These are phyloP conservation scores for Hypericum androsaemum DNA, from an alignment of 345 rosid species.

Conservation along the genomic window DNA sequence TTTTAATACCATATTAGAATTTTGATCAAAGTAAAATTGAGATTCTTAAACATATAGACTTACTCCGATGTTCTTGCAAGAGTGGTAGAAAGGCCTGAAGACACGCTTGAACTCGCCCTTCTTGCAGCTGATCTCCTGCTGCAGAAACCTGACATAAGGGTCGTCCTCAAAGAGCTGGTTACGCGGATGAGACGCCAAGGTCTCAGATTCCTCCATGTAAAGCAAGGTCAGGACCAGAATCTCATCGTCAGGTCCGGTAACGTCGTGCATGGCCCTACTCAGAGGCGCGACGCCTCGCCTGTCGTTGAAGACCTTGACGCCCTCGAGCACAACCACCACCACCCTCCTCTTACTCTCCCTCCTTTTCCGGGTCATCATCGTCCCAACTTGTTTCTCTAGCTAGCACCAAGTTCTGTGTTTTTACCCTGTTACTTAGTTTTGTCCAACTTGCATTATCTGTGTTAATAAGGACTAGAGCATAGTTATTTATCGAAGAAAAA, in stretches of 20 bases:
- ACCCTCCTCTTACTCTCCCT: constrained; percentile 17
- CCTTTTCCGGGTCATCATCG: constrained; percentile 14
- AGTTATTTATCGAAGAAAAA: neutral
- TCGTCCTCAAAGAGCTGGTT: constrained; percentile 9
- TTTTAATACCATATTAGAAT: too few relatives aligned
- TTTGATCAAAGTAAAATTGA: too few relatives aligned
- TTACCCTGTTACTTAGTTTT: too few relatives aligned
- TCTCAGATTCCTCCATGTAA: neutral
- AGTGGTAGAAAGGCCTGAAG: constrained; percentile 26
- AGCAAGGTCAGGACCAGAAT: constrained; percentile 31
- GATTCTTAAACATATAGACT: constrained; percentile 14
- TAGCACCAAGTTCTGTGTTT: neutral
- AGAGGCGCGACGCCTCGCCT: constrained; percentile 18
- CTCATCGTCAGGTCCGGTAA: constrained; percentile 20
- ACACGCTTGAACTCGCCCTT: constrained; percentile 17
- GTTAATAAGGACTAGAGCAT: neutral
- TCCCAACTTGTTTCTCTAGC: neutral
- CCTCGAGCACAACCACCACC: constrained; percentile 26
- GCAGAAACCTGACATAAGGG: constrained; percentile 14
- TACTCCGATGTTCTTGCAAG: constrained; percentile 26
- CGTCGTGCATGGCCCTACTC: constrained; percentile 12
- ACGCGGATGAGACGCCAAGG: constrained; percentile 4
- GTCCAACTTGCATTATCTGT: neutral
- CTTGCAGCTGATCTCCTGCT: constrained; percentile 17
- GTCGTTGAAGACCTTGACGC: constrained; percentile 14